Conservation (phyloP, 192 early-diverging fungal species). For the Linnemannia schmuckeri region DNA sequence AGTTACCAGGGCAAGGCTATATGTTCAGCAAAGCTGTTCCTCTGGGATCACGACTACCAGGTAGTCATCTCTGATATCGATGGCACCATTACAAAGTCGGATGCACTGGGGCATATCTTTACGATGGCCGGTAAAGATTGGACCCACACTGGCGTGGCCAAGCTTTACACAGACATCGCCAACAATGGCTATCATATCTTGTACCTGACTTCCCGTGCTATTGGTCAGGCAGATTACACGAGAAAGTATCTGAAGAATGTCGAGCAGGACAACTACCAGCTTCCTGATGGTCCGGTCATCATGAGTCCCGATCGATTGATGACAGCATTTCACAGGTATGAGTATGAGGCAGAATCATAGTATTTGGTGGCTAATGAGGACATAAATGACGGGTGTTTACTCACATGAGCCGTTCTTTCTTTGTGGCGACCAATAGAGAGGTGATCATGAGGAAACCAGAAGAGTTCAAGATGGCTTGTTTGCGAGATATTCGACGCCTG, state of each 20-base stretch:
- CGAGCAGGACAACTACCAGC: conserved; percentile 84
- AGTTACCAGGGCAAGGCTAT: conserved; percentile 79
- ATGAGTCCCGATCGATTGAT: conserved; percentile 96
- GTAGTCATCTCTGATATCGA: conserved; percentile 98
- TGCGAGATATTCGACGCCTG: conserved; percentile 88
- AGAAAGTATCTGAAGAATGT: conserved; percentile 91
- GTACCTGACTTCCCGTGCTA: conserved; percentile 94
- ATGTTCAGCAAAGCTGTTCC: conserved; percentile 88
- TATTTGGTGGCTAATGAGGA: not conserved
- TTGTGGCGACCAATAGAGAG: conserved; percentile 62
- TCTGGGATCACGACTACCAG: conserved; percentile 84
- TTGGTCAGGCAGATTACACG: conserved; percentile 93
- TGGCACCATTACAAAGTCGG: conserved; percentile 98
- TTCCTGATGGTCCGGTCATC: conserved; percentile 95
- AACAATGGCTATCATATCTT: conserved; percentile 96
- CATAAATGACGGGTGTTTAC: not conserved
- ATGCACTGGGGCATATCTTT: conserved; percentile 95
- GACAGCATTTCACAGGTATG: conserved; percentile 80
- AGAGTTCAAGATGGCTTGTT: conserved; percentile 96
- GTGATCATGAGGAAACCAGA: conserved; percentile 96
- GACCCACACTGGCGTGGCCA: conserved; percentile 97
- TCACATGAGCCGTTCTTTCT: not conserved
- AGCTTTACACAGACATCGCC: conserved; percentile 92
- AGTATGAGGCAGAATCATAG: too few relatives aligned
- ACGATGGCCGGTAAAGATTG: conserved; percentile 98